These are phyloP conservation scores for Zymoseptoria ardabiliae DNA, from an alignment of 2,329 filamentous ascomycete species.

Conservation along the genomic window DNA sequence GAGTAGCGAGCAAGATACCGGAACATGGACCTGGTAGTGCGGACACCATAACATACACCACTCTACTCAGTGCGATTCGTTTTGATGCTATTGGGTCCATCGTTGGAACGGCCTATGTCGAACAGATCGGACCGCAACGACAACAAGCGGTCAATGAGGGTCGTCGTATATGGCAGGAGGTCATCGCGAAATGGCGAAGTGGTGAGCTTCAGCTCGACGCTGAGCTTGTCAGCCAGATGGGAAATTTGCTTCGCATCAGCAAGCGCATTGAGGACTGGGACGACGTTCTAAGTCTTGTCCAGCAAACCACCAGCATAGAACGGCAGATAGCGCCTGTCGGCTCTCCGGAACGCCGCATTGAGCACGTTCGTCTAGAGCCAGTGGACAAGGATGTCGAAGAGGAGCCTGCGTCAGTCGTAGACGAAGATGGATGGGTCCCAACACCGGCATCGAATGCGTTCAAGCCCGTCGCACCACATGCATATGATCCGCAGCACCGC, in stretches of 20 bases:
- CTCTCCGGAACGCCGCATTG: constrained; percentile 18
- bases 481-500: constrained; percentile 7
- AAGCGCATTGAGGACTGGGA: constrained; percentile 55
- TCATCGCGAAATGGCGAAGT: constrained; percentile 66
- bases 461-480: constrained; percentile 16
- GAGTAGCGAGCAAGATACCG: constrained; percentile 65
- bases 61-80: constrained; percentile 70
- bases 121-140: constrained; percentile 22
- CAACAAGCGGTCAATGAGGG: constrained; percentile 55
- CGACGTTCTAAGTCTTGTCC: constrained; percentile 66
- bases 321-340: constrained; percentile 41
- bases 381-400: constrained; percentile 10
- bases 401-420: constrained; percentile 1
- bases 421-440: constrained; percentile 19
- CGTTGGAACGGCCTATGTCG: constrained; percentile 5
- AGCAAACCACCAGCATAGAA: constrained; percentile 73
- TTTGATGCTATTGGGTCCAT: constrained; percentile 28
- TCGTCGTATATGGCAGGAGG: constrained; percentile 71
- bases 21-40: constrained; percentile 55
- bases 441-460: constrained; percentile 26
- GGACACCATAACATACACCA: constrained; percentile 69
- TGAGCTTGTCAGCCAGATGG: constrained; percentile 73
- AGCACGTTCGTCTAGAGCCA: constrained; percentile 19
- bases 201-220: constrained; percentile 70
- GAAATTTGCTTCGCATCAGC: constrained; percentile 63